Percentiles rank a stretch among this genome's conserved stretches.
Evolutionary conservation across 805 yeast genomes (phyloP).

Genomic region (Maudiozyma bulderi): DNA sequence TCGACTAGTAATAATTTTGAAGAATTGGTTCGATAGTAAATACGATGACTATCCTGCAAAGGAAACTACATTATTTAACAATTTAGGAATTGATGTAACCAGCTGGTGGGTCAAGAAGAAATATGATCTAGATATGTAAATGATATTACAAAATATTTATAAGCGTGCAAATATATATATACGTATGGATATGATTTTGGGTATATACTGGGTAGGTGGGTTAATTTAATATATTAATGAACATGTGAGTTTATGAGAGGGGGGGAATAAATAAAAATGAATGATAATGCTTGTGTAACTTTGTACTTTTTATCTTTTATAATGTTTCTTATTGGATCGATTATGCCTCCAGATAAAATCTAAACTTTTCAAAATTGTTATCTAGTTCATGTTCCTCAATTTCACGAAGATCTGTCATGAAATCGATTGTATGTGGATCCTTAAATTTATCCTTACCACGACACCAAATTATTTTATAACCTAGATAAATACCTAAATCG

Average conservation of each 20-base stretch:
- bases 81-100: conserved; percentile 17
- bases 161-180: background rate
- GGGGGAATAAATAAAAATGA: background rate
- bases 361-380: conserved; percentile 15
- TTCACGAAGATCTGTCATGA: conserved; percentile 44
- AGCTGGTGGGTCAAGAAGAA: conserved; percentile 17
- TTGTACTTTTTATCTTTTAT: background rate
- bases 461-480: conserved; percentile 39
- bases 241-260: background rate
- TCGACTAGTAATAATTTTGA: conserved; percentile 15
- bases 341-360: conserved; percentile 6
- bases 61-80: conserved; percentile 9
- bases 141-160: background rate
- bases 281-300: no score
- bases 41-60: conserved; percentile 2
- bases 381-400: conserved; percentile 48
- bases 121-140: background rate
- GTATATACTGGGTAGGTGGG: background rate
- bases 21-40: conserved; percentile 23
- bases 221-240: background rate
- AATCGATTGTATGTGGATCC: conserved; percentile 41
- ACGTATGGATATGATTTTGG: background rate
- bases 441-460: conserved; percentile 38
- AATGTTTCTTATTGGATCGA: background rate
- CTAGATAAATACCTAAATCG: conserved; percentile 37